Conservation (phyloP, 305 asterid genomes). For the Fraxinus floribunda region DNA sequence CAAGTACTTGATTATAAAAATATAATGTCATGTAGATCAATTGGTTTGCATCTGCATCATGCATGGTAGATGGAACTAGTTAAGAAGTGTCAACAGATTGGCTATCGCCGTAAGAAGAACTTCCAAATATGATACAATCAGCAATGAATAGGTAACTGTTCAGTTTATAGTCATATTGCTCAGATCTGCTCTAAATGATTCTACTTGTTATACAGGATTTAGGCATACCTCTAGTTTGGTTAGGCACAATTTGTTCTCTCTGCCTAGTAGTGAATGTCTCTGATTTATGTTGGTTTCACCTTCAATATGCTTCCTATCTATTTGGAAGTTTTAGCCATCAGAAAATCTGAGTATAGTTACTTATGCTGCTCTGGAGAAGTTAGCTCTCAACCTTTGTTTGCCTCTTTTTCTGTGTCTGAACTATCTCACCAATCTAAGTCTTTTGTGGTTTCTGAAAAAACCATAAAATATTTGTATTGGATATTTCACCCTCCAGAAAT, state of each 20-base stretch:
- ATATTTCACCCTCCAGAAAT: neutral
- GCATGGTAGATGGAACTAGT: neutral
- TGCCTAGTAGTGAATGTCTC: conserved; percentile 6
- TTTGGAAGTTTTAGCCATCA: neutral
- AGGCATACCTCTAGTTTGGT: neutral
- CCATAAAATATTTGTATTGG: neutral
- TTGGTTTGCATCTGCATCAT: conserved; percentile 17
- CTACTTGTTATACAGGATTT: neutral
- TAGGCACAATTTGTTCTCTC: neutral
- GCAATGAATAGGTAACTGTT: neutral
- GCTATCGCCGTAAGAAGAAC: neutral
- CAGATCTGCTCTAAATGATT: neutral
- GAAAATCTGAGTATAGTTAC: neutral
- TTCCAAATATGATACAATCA: neutral
- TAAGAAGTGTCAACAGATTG: neutral
- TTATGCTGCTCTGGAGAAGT: conserved; percentile 13
- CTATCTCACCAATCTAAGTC: neutral
- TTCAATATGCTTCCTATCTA: conserved; percentile 3
- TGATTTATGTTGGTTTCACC: neutral
- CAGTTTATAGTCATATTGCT: neutral
- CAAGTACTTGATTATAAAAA: conserved; percentile 16
- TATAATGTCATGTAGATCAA: neutral
- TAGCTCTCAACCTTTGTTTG: neutral
- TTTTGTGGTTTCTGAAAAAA: neutral
- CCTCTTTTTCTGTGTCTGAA: neutral